Evolutionary conservation across 2,329 filamentous ascomycete species (phyloP).

Genomic region (Aspergillus pseudoglaucus): DNA sequence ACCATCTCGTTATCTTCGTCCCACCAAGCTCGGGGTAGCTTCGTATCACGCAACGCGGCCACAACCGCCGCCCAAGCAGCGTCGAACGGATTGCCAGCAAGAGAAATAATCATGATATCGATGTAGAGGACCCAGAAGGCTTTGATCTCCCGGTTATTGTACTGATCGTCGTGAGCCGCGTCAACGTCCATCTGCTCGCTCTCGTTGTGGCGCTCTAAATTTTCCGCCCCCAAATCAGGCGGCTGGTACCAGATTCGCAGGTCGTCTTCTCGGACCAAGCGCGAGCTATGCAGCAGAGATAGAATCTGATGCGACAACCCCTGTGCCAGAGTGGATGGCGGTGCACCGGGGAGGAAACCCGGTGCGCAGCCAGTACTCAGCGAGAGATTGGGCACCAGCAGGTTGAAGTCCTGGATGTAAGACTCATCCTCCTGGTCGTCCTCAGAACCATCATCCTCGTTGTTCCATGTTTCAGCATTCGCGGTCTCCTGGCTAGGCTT

Average conservation of each 20-base stretch:
- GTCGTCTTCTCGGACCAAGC: constrained; percentile 59
- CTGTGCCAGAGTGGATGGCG: constrained; percentile 74
- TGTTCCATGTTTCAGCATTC: constrained; percentile 39
- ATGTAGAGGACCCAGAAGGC: constrained; percentile 95
- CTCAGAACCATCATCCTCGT: constrained; percentile 41
- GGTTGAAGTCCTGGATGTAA: constrained; percentile 47
- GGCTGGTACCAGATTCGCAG: constrained; percentile 66
- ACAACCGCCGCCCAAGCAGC: constrained; percentile 80
- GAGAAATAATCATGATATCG: constrained; percentile 87
- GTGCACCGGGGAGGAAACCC: constrained; percentile 73
- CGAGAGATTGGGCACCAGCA: constrained; percentile 91
- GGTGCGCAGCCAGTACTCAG: constrained; percentile 85
- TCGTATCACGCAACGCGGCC: constrained; percentile 71
- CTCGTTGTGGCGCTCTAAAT: constrained; percentile 26
- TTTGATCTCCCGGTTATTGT: constrained; percentile 51
- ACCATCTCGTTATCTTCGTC: constrained; percentile 74
- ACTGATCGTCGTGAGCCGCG: constrained; percentile 36
- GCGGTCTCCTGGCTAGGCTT: constrained; percentile 9
- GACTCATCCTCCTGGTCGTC: constrained; percentile 38
- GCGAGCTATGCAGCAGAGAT: constrained; percentile 65
- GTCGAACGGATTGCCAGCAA: constrained; percentile 88
- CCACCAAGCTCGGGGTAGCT: constrained; percentile 72
- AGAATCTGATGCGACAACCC: constrained; percentile 75
- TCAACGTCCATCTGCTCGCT: constrained; percentile 45
- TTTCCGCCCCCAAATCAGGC: constrained; percentile 31